These are phyloP conservation scores for Margaritispora aquatica DNA, from an alignment of 495 filamentous ascomycete genomes.

Conservation along the genomic window DNA sequence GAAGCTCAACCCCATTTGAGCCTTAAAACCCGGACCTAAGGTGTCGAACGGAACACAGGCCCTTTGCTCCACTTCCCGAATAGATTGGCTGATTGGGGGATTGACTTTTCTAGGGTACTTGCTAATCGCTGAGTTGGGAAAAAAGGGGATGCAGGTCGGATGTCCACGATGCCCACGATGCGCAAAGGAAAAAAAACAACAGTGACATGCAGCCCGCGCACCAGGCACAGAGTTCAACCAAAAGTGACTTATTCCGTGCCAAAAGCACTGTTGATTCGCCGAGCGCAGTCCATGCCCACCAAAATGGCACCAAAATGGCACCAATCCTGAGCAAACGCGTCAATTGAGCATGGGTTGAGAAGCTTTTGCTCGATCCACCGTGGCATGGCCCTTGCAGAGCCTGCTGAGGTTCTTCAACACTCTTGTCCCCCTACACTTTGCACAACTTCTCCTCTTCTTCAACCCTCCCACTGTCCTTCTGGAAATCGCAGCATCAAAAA, in stretches of 20 bases:
- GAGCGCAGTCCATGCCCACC: not conserved
- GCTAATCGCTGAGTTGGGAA: not conserved
- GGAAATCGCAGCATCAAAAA: conserved; percentile 13
- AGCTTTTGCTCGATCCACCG: too few relatives aligned
- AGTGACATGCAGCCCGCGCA: not conserved
- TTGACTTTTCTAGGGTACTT: not conserved
- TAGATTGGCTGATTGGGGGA: not conserved
- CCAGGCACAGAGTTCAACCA: too few relatives aligned
- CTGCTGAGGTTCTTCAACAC: not conserved
- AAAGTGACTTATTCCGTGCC: not conserved
- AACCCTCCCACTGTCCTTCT: conserved; percentile 29
- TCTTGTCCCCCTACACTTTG: not conserved
- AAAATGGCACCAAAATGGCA: too few relatives aligned
- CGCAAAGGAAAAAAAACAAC: not conserved
- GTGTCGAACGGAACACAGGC: not conserved
- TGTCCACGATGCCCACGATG: too few relatives aligned
- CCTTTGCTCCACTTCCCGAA: not conserved
- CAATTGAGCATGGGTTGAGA: not conserved
- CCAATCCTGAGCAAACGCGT: not conserved
- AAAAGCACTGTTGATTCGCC: not conserved
- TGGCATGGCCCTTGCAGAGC: not conserved
- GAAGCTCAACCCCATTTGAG: not conserved
- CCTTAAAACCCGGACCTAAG: not conserved
- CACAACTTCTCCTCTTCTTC: conserved; percentile 5
- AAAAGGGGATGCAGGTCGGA: not conserved